Evolutionary conservation across 208 protist species (phyloP).

Genomic region (Crithidia thermophila): DNA sequence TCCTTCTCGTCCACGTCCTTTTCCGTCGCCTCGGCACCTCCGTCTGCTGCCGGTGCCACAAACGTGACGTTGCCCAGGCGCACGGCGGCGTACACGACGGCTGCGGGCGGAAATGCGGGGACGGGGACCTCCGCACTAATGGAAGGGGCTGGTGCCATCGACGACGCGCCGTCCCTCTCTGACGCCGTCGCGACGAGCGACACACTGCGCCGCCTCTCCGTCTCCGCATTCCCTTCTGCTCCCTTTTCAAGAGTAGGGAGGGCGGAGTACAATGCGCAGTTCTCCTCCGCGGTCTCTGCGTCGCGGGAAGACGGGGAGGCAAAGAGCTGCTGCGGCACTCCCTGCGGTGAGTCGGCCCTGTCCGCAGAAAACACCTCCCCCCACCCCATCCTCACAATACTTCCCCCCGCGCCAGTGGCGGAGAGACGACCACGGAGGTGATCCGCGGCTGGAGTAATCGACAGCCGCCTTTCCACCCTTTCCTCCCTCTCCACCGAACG

Average conservation of each 20-base stretch:
- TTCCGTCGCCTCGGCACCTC: neutral
- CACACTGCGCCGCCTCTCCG: conserved; percentile 12
- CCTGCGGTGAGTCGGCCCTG: conserved; percentile 1
- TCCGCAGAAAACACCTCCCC: no score
- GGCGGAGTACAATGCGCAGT: neutral
- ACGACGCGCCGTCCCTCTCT: neutral
- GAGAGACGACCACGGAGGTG: neutral
- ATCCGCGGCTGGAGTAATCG: conserved; percentile 6
- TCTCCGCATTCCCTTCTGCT: neutral
- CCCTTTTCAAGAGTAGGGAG: neutral
- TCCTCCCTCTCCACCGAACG: no score
- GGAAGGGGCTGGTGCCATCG: neutral
- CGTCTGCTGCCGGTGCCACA: neutral
- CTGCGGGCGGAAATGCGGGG: conserved; percentile 6
- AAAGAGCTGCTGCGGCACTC: conserved; percentile 36
- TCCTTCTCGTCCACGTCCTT: neutral
- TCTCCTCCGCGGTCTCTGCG: neutral
- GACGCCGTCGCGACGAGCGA: conserved; percentile 6
- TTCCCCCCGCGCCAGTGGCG: neutral
- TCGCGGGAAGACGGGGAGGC: neutral
- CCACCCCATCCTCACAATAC: neutral
- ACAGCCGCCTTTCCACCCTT: neutral
- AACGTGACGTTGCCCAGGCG: conserved; percentile 34
- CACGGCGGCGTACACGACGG: conserved; percentile 19
- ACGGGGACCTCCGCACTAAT: neutral